phyloP scores from a whole-genome alignment of 2,329 filamentous ascomycete species.

The Teratosphaeria viscida region DNA sequence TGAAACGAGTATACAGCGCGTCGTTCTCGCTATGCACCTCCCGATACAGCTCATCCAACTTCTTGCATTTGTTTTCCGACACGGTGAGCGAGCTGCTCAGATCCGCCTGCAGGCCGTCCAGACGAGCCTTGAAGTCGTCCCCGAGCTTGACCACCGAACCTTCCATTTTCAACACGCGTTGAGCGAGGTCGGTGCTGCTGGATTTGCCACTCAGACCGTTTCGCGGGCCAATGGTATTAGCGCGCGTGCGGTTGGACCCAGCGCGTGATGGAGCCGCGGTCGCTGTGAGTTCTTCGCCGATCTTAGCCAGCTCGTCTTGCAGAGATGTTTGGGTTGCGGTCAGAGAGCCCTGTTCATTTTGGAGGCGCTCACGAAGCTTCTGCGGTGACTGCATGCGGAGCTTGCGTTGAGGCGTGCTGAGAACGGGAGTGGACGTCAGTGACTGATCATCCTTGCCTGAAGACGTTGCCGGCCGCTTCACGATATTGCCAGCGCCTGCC shows the following conservation, averaged over 20 bases:
- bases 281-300: slow-evolving; percentile 65
- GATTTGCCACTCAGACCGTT: slow-evolving; percentile 1
- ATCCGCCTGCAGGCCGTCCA: slow-evolving; percentile 57
- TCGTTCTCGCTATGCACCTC: slow-evolving; percentile 87
- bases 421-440: slow-evolving; percentile 6
- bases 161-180: slow-evolving; percentile 57
- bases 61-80: slow-evolving; percentile 66
- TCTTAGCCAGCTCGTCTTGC: slow-evolving; percentile 65
- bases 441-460: slow-evolving; percentile 17
- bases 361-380: slow-evolving; percentile 68
- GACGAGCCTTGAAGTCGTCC: slow-evolving; percentile 49
- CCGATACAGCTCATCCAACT: slow-evolving; percentile 79
- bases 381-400: slow-evolving; percentile 55
- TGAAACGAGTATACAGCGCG: slow-evolving; percentile 82
- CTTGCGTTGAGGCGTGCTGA: slow-evolving; percentile 41
- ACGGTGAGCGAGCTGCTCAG: slow-evolving; percentile 59
- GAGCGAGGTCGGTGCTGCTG: slow-evolving; percentile 37
- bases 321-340: slow-evolving; percentile 59
- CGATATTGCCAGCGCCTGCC: slow-evolving; percentile 39
- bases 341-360: slow-evolving; percentile 67
- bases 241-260: slow-evolving; percentile 11
- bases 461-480: slow-evolving; percentile 51
- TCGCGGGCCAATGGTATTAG: slow-evolving; percentile 11
- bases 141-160: slow-evolving; percentile 51
- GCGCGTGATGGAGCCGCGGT: slow-evolving; percentile 12